Percentiles rank a stretch among this genome's conserved stretches.
Conservation (phyloP, 2,329 filamentous ascomycete species). For the Tolypocladium amazonense region DNA sequence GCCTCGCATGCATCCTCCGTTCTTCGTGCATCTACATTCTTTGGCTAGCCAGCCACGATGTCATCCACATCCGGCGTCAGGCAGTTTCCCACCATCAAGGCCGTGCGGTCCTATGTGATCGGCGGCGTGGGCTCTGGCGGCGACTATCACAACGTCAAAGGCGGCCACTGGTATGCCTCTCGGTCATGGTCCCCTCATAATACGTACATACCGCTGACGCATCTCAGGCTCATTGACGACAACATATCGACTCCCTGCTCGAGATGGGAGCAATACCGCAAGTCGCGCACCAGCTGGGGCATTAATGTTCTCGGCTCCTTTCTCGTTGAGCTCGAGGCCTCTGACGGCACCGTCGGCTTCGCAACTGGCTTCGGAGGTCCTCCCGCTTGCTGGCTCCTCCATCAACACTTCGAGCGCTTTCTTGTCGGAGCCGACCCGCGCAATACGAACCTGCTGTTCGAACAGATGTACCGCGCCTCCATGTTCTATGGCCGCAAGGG, state of each 20-base stretch:
- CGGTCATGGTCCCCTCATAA: neutral
- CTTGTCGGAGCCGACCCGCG: slow-evolving; percentile 79
- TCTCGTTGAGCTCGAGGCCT: slow-evolving; percentile 78
- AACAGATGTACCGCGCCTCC: slow-evolving; percentile 91
- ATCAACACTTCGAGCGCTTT: slow-evolving; percentile 90
- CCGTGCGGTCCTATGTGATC: slow-evolving; percentile 62
- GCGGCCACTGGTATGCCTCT: slow-evolving; percentile 48
- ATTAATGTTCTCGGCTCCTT: slow-evolving; percentile 94
- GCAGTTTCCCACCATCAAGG: slow-evolving; percentile 65
- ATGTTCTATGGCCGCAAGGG: slow-evolving; percentile 98
- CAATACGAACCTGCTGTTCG: slow-evolving; percentile 85
- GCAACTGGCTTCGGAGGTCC: slow-evolving; percentile 88
- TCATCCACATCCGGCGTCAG: slow-evolving; percentile 20
- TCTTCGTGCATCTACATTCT: neutral
- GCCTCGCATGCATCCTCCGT: neutral
- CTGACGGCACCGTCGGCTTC: slow-evolving; percentile 86
- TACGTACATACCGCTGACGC: neutral
- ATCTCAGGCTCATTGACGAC: slow-evolving; percentile 73
- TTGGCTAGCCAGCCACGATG: neutral
- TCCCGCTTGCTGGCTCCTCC: slow-evolving; percentile 86
- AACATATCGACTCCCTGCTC: slow-evolving; percentile 91
- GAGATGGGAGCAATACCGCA: slow-evolving; percentile 76
- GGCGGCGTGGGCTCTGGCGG: slow-evolving; percentile 36
- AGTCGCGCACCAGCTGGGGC: slow-evolving; percentile 83
- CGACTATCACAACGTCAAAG: slow-evolving; percentile 87